Percentiles rank a stretch among this genome's conserved stretches.
phyloP scores from a whole-genome alignment of 495 filamentous ascomycete species.

The Penicillium bovifimosum region DNA sequence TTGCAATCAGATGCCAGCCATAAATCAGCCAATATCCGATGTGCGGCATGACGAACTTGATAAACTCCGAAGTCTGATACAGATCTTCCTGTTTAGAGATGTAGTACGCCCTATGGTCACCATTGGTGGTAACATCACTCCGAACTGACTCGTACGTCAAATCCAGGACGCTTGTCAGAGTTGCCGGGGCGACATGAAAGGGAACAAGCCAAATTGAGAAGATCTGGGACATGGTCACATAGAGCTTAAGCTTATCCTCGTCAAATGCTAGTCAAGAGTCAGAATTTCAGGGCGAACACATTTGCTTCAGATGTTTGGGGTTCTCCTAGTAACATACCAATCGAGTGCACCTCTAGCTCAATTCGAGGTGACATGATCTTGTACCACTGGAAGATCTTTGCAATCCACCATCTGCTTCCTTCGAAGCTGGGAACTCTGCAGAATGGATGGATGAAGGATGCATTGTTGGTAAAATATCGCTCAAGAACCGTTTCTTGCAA shows the following conservation, averaged over 20 bases:
- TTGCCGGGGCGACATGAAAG: slow-evolving; percentile 60
- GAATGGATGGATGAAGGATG: slow-evolving; percentile 75
- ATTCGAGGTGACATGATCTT: slow-evolving; percentile 76
- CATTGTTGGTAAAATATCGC: slow-evolving; percentile 61
- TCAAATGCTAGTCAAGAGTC: slow-evolving; percentile 55
- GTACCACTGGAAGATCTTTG: slow-evolving; percentile 78
- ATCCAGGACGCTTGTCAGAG: slow-evolving; percentile 66
- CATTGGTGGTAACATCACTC: slow-evolving; percentile 22
- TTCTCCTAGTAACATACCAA: slow-evolving; percentile 44
- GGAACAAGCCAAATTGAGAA: slow-evolving; percentile 76
- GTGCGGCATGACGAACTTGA: slow-evolving; percentile 56
- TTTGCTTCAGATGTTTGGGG: no score
- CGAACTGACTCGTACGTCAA: slow-evolving; percentile 36
- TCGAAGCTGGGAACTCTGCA: slow-evolving; percentile 60
- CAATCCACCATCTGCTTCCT: slow-evolving; percentile 55
- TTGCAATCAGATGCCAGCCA: slow-evolving; percentile 56
- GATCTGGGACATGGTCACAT: slow-evolving; percentile 62
- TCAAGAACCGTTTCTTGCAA: slow-evolving; percentile 59
- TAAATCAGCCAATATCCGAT: slow-evolving; percentile 43
- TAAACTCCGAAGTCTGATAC: slow-evolving; percentile 73
- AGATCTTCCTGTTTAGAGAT: slow-evolving; percentile 74
- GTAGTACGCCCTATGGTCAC: slow-evolving; percentile 47
- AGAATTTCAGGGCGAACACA: neutral
- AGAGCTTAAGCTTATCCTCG: slow-evolving; percentile 55
- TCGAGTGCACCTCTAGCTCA: slow-evolving; percentile 59